Evolutionary conservation across 2,329 filamentous ascomycete species (phyloP).

Genomic region (Talaromyces atroroseus): DNA sequence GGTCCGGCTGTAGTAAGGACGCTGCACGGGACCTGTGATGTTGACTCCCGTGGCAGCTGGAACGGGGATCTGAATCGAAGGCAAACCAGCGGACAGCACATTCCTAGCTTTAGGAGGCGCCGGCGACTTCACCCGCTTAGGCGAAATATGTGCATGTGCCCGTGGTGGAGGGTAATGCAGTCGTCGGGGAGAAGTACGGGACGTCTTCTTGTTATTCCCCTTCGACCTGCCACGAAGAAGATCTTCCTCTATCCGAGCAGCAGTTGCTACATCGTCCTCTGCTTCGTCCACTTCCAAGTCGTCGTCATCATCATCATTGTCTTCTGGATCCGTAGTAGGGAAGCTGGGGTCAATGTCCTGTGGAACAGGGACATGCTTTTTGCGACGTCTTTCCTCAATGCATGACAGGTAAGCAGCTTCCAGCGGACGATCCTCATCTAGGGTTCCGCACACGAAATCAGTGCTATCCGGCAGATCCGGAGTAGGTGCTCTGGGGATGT

Average conservation of each 20-base stretch:
- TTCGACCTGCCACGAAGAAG: constrained; percentile 34
- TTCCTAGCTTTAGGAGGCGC: constrained; percentile 58
- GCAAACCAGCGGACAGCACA: constrained; percentile 37
- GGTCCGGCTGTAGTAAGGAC: constrained; percentile 67
- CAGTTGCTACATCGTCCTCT: constrained; percentile 53
- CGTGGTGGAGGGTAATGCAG: constrained; percentile 51
- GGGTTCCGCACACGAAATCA: constrained; percentile 96
- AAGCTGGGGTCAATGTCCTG: constrained; percentile 98
- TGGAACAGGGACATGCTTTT: constrained; percentile 77
- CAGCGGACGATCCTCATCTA: constrained; percentile 91
- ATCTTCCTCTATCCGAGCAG: constrained; percentile 15
- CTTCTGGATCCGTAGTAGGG: constrained; percentile 86
- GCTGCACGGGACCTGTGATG: constrained; percentile 51
- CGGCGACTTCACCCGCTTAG: constrained; percentile 64
- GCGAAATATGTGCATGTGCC: constrained; percentile 61
- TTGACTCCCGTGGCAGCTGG: constrained; percentile 47
- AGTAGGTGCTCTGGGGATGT: constrained; percentile 54
- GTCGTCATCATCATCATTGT: constrained; percentile 70
- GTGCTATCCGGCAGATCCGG: constrained; percentile 93
- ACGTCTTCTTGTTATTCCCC: constrained; percentile 48
- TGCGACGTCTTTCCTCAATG: constrained; percentile 71
- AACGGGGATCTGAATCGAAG: constrained; percentile 37
- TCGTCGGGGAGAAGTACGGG: constrained; percentile 57
- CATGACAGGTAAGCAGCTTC: constrained; percentile 89
- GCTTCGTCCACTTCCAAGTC: constrained; percentile 52